Evolutionary conservation across 2,329 filamentous ascomycete genomes (phyloP).

Genomic region (Whalleya microplaca): DNA sequence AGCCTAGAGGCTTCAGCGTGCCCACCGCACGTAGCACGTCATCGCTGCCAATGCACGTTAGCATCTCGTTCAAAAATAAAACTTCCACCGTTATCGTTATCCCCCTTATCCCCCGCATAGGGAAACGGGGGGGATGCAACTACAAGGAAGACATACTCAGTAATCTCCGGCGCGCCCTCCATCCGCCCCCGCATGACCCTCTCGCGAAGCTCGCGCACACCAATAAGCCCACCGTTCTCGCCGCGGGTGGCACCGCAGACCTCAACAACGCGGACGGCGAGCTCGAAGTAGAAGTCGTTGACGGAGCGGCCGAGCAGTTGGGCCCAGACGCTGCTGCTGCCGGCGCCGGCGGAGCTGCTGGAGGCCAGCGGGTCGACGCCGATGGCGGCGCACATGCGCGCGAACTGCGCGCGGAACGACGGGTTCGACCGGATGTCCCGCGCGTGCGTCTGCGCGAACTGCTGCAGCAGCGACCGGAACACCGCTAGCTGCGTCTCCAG

Average conservation of each 20-base stretch:
- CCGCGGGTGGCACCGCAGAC: conserved; percentile 82
- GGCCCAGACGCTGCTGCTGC: conserved; percentile 79
- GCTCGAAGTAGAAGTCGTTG: conserved; percentile 98
- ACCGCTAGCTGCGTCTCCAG: conserved; percentile 93
- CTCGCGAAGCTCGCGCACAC: conserved; percentile 78
- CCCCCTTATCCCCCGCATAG: too few species aligned
- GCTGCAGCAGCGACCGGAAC: conserved; percentile 92
- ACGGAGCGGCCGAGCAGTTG: conserved; percentile 89
- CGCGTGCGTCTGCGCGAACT: conserved; percentile 92
- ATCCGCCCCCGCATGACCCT: conserved; percentile 73
- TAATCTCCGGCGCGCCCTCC: conserved; percentile 78
- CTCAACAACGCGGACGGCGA: conserved; percentile 94
- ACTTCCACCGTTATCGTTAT: too few species aligned
- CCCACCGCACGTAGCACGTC: conserved; percentile 89
- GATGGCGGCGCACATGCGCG: conserved; percentile 96
- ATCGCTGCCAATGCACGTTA: conserved; percentile 56
- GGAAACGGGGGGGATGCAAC: neutral
- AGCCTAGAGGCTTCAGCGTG: conserved; percentile 83
- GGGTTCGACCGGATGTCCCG: conserved; percentile 96
- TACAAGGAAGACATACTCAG: conserved; percentile 64
- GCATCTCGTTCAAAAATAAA: neutral
- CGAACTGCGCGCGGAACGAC: conserved; percentile 93
- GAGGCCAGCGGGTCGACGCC: conserved; percentile 91
- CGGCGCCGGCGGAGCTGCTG: conserved; percentile 50
- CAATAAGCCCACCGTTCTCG: conserved; percentile 92